Conservation (phyloP, 495 filamentous ascomycete species). For the Achaetomiella virescens region DNA sequence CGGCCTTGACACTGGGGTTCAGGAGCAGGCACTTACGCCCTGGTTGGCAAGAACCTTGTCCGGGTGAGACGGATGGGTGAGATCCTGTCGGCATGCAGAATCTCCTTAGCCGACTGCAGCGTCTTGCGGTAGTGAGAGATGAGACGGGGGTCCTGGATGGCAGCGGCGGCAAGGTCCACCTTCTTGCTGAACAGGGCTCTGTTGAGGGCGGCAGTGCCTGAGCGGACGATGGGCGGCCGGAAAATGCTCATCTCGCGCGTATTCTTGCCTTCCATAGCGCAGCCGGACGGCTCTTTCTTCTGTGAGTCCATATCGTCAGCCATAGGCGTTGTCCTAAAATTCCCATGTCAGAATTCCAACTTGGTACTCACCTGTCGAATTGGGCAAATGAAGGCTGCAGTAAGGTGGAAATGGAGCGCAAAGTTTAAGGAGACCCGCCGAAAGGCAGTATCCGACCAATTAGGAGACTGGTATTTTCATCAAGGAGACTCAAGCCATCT, state of each 20-base stretch:
- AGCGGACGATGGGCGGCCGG: constrained; percentile 73
- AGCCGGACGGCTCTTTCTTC: not conserved
- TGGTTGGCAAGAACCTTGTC: constrained; percentile 45
- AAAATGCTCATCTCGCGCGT: constrained; percentile 44
- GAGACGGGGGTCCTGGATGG: constrained; percentile 61
- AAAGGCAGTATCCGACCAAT: constrained; percentile 5
- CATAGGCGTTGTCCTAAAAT: not conserved
- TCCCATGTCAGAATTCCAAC: not conserved
- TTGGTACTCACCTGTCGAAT: constrained; percentile 11
- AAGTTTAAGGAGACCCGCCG: constrained; percentile 1
- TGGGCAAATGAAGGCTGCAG: not conserved
- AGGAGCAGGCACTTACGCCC: constrained; percentile 69
- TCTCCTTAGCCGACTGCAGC: constrained; percentile 51
- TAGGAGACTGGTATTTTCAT: not conserved
- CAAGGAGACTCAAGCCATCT: not conserved
- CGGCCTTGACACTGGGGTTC: constrained; percentile 56
- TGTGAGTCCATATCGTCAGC: constrained; percentile 3
- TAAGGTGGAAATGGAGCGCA: not conserved
- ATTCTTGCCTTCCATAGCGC: not conserved
- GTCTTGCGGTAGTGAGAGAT: constrained; percentile 60
- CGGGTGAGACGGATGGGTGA: constrained; percentile 51
- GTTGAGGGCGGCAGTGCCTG: constrained; percentile 61
- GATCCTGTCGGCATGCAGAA: constrained; percentile 48
- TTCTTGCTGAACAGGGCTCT: constrained; percentile 73
- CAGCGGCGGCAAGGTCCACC: constrained; percentile 70